Conservation (phyloP, 345 rosid genomes). For the Corchorus olitorius region DNA sequence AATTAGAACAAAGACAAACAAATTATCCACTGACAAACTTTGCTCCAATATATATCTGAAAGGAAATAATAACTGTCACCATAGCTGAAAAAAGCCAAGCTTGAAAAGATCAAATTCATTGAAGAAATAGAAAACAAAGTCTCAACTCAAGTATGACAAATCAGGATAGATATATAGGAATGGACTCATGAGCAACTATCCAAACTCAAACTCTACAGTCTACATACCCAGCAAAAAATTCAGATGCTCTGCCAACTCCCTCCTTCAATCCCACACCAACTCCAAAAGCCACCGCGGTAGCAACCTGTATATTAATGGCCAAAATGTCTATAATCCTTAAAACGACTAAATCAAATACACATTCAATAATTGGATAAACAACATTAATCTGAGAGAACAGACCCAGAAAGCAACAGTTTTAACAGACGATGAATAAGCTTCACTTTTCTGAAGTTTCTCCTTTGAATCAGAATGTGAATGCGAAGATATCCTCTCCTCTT, state of each 20-base stretch:
- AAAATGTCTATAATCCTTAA: conserved; percentile 21
- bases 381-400: conserved; percentile 33
- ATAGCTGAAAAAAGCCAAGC: conserved; percentile 2
- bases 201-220: not conserved
- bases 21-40: conserved; percentile 95
- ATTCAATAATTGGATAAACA: conserved; percentile 8
- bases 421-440: conserved; percentile 49
- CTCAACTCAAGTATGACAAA: not conserved
- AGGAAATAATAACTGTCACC: conserved; percentile 23
- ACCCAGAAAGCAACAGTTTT: conserved; percentile 85
- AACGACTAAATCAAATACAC: conserved; percentile 9
- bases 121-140: not conserved
- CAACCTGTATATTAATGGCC: conserved; percentile 43
- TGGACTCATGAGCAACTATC: not conserved
- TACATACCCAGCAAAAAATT: conserved; percentile 86
- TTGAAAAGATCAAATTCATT: not conserved
- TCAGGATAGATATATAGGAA: not conserved
- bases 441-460: conserved; percentile 40
- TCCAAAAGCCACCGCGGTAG: conserved; percentile 82
- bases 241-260: conserved; percentile 82
- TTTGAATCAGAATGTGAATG: conserved; percentile 26
- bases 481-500: conserved; percentile 40
- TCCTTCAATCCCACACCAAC: conserved; percentile 74
- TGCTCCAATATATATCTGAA: conserved; percentile 95
- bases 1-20: conserved; percentile 87